Evolutionary conservation across 164 flowering plant genomes (phyloP), one percentile per base, ranked within the genome.

Genomic region (Chloranthus sessilifolius): DNA sequence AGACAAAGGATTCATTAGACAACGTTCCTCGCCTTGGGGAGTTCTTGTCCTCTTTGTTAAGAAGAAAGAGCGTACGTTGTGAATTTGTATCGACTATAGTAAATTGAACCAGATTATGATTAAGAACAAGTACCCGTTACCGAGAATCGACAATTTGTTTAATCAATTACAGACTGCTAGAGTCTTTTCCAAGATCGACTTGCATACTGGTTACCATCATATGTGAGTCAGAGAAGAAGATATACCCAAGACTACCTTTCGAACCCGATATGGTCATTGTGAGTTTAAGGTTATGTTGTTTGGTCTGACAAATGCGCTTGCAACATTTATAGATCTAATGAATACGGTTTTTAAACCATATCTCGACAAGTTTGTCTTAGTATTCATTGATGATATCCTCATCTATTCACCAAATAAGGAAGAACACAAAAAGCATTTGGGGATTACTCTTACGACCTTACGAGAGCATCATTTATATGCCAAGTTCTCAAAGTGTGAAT

Each of bases 181-280:
- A 46, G 2, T 8, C 17, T 46, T 46, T 16, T 14, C 50, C 34
- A 46, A 46, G 50, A 26, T 46, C 28, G 36, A 46, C n/a, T 1
- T 46, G 16, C 8, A 35, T 17, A 26, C 35, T 9, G 36, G 50
- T 9, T 46, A 46, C 7, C 50, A 46, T 26, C 34, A 46, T 10
- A 11, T 46, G n/a, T 1, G 2, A 7, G 35, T 46, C 2, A n/a
- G 16, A n/a, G 21, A 26, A n/a, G 0, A 28, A 10, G 34, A 46
- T 17, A 15, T 46, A 0, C 0, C 11, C 29, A 46, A 46, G 35
- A 46, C 36, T 1, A 21, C 50, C 0, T 46, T 46, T 7, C 26
- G 16, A 2, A 46, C 23, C 8, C 21, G 43, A 10, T 40, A 12
- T 19, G 22, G 43, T 3, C 43, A 40, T 19, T 17, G 19, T 19